Base-by-base conservation (phyloP, 179 eudicot genomes). In the Corrigiola litoralis region DNA sequence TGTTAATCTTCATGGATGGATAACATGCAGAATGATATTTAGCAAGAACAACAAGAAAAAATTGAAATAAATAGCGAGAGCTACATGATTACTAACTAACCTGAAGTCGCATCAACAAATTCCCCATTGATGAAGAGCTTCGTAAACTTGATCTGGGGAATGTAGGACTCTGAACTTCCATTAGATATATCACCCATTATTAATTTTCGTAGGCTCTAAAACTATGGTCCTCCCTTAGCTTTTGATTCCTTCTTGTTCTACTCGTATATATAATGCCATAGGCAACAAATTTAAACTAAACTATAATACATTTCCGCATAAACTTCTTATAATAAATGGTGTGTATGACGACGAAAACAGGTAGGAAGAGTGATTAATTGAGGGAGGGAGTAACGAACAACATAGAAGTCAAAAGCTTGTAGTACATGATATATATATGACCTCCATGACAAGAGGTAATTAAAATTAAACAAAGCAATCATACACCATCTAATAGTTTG, bases 91-190 rank as follows among this genome's bases (percentile, higher is more conserved):
- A 56, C 1, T 7, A 66, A 51, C 31, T 4, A 28, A 84, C 88
- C 86, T 60, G 88, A 81, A 51, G 65, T 11, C 14, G 89, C 66
- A 29, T 84, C 86, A 2, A 81, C 75, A 23, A 81, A 84, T 9
- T 74, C 74, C 40, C 86, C 89, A 63, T 84, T 84, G 73, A 84
- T 84, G 72, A 81, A 84, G 18, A 84, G 82, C 80, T 84, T 77
- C 0, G 89, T 84, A 64, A 77, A 84, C 79, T 81, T 81, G 12
- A 81, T 73, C 4, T 78, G 68, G 18, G 84, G 84, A 46, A 61
- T 65, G 48, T 13, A 33, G 1, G 45, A 20, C 5, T 52, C 53
- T 4, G 49, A 52, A 29, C 45, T 75, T 59, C 70, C 79, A 65
- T 70, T 75, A 16, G 75, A 11, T 9, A 12, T 0, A 24, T 61